A percentile compares a stretch with the other conserved stretches of the same genome.
phyloP scores from a whole-genome alignment of 495 filamentous ascomycete species.

The Penicillium samsonianum region DNA sequence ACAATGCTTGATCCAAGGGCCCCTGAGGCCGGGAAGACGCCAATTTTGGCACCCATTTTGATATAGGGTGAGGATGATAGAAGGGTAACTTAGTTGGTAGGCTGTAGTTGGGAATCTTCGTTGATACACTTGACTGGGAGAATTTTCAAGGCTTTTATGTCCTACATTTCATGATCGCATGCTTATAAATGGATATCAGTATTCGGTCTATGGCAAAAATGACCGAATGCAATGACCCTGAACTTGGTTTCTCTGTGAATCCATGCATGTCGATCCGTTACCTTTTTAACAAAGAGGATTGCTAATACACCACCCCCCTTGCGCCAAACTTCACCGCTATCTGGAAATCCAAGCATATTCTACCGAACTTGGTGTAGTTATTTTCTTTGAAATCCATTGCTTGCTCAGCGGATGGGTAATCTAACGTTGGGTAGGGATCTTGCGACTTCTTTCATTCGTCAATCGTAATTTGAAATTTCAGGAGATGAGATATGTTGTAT shows the following conservation, averaged over 20 bases:
- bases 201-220: background rate
- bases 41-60: slow-evolving; percentile 36
- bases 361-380: background rate
- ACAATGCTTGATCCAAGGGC: slow-evolving; percentile 49
- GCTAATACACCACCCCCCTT: too few species aligned
- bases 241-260: background rate
- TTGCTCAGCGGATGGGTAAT: background rate
- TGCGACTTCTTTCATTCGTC: slow-evolving; percentile 4
- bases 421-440: background rate
- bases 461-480: slow-evolving; percentile 8
- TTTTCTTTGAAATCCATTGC: background rate
- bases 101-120: background rate
- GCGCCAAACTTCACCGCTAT: background rate
- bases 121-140: background rate
- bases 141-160: background rate
- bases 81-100: background rate
- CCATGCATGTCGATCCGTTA: background rate
- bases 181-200: slow-evolving; percentile 21
- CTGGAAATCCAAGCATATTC: background rate
- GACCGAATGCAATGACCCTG: background rate
- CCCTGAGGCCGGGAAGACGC: slow-evolving; percentile 55
- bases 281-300: background rate
- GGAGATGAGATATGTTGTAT: slow-evolving; percentile 18
- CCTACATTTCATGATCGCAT: slow-evolving; percentile 1
- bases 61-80: background rate